These are phyloP conservation scores for Cladosporium phlei DNA, from an alignment of 2,329 filamentous ascomycete genomes.

Conservation along the genomic window DNA sequence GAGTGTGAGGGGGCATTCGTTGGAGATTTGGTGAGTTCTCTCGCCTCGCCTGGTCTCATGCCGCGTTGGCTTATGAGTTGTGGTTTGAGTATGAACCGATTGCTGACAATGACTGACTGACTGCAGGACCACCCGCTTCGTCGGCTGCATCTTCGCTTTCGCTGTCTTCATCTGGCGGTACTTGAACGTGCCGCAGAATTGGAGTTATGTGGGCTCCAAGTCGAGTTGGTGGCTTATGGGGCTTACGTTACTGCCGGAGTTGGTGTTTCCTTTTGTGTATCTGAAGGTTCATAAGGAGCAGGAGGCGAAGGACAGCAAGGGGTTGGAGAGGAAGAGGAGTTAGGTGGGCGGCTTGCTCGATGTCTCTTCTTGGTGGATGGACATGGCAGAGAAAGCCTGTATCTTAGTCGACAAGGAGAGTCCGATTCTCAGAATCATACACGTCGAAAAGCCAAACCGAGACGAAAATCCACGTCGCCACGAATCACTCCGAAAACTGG, in stretches of 20 bases:
- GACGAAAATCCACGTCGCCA: too few relatives aligned
- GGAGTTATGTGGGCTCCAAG: conserved; percentile 34
- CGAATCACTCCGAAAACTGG: too few relatives aligned
- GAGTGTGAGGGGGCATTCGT: conserved; percentile 35
- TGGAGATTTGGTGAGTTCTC: conserved; percentile 40
- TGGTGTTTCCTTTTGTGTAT: conserved; percentile 34
- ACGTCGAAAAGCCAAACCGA: too few relatives aligned
- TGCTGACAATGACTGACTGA: background rate
- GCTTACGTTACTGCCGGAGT: conserved; percentile 3
- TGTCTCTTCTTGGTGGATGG: too few relatives aligned
- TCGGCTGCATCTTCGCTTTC: conserved; percentile 37
- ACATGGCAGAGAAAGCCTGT: too few relatives aligned
- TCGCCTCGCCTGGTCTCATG: too few relatives aligned
- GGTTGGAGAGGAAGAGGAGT: too few relatives aligned
- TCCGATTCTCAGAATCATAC: too few relatives aligned
- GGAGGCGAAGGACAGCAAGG: background rate
- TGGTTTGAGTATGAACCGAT: background rate
- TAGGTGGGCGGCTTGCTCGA: too few relatives aligned
- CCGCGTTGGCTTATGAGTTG: background rate
- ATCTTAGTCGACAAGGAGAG: too few relatives aligned
- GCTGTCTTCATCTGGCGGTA: conserved; percentile 38
- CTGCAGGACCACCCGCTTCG: conserved; percentile 35
- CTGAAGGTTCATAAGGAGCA: conserved; percentile 25
- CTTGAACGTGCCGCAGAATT: conserved; percentile 36
- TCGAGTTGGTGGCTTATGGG: conserved; percentile 34